Base-by-base conservation (phyloP, 176 grass and related monocot species). In the Carex parvula region DNA sequence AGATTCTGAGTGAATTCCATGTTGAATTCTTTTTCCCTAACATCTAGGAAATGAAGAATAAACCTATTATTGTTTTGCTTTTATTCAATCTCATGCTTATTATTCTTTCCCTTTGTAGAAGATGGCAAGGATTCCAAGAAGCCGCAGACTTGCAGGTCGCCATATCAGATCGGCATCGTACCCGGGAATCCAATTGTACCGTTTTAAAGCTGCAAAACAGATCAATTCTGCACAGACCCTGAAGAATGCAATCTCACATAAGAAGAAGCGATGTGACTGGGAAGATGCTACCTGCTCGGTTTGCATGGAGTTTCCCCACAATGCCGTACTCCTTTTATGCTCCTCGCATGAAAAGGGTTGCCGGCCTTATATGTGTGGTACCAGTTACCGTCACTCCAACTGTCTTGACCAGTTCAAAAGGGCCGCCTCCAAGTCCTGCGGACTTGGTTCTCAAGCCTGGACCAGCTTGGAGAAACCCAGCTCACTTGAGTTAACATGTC, bases 301-400 rank as follows among this genome's bases (percentile, higher is more conserved):
- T 33, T 98, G 95, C 84, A 95, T 98, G 95, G 95, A 98, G 61
- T 95, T 86, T 61, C 95, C 95, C 24, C 95, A 98, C 60, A 93
- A 95, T 87, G 95, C 92, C 62, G 95, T 98, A 64, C 89, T 98
- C n/a, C 91, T 98, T 21, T 90, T 98, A 9, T 98, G 96, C 79
- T 95, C 96, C n/a, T 99, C 96, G 8, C 91, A 99, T 81, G 93
- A 99, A 77, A 93, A 99, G 81, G 96, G 96, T 8, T 99, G 96
- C 7, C 91, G 90, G 58, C 96, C 96, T 83, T 99, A 95, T 87
- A 99, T 95, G 93, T 99, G 96, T 85, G 93, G 89, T 62, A 95
- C 96, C 60, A 99, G 93, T 67, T 89, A 86, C 57, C 88, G 91
- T 46, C 91, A 95, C 88, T 99, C 96, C 0, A 95, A 99, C 65